Evolutionary conservation across 108 stramenopile genomes (phyloP), one percentile per base, ranked within the genome.

Genomic region (Cyclotella cryptica): DNA sequence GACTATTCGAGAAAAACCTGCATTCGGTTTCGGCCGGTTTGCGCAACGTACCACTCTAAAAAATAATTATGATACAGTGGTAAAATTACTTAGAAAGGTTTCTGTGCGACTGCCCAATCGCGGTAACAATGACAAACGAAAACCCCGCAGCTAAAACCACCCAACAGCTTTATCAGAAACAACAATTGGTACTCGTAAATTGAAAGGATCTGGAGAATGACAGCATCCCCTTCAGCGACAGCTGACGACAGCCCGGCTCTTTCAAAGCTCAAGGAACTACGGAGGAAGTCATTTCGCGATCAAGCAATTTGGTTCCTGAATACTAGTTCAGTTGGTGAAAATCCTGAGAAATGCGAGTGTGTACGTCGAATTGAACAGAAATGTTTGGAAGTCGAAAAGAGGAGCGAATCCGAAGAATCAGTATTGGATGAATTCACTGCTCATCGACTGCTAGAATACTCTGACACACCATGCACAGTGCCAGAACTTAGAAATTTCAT

Each of bases 291-390:
- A 0, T 72, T 72, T 24, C 58, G 71, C 7, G 71, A 72, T 35
- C 71, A 72, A 35, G 71, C 71, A 61, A 62, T 54, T 4, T 72
- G 58, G 59, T 72, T 72, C 59, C 46, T 72, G 12, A 72, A 72
- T 45, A 40, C 71, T 0, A 72, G 71, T 49, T 22, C 21, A 1
- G 71, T 45, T n/a, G 71, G 71, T 11, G 29, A 61, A 9, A 21
- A 61, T 47, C 71, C 45, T 11, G 54, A 60, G 27, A 61, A 60
- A 21, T 72, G 71, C 19, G 71, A 72, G 46, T 35, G 35, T 13
- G 71, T 72, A 13, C 71, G 71, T 11, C 8, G 46, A 41, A 72
- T 72, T n/a, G 71, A 61, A 24, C 59, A 61, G 61, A 72, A 72
- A 49, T 72, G 71, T 62, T 14, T 8, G 11, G 29, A 28, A 22